These are phyloP conservation scores for Pachyrhizus erosus DNA, from an alignment of 306 rosid species.

Conservation along the genomic window DNA sequence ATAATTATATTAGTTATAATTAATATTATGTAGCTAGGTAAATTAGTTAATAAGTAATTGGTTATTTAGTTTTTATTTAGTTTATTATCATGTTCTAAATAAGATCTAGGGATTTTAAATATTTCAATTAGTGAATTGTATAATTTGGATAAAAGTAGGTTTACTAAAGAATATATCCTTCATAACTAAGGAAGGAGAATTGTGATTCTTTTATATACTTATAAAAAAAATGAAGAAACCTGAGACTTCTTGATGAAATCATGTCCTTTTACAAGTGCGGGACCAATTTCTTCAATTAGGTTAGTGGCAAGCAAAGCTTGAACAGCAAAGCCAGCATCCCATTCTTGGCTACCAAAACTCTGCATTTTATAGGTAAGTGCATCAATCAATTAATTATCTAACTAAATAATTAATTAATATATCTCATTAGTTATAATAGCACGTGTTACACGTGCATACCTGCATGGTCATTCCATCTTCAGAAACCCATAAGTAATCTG, in stretches of 20 bases:
- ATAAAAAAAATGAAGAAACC: constrained; percentile 31
- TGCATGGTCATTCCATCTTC: constrained; percentile 89
- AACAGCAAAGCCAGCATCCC: constrained; percentile 71
- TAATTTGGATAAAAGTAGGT: background rate
- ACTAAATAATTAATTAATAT: background rate
- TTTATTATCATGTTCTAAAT: background rate
- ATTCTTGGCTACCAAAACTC: constrained; percentile 76
- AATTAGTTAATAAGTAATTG: background rate
- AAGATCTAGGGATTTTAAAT: background rate
- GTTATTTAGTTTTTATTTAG: background rate
- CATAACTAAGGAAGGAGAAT: constrained; percentile 1
- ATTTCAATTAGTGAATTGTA: background rate
- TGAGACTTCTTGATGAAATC: constrained; percentile 76
- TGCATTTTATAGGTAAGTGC: constrained; percentile 22
- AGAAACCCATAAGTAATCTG: constrained; percentile 74
- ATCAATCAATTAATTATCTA: background rate
- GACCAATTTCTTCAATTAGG: constrained; percentile 58
- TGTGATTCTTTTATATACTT: background rate
- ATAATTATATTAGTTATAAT: background rate
- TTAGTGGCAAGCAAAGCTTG: constrained; percentile 73
- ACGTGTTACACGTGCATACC: constrained; percentile 24
- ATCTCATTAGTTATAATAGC: background rate
- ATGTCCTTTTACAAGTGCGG: constrained; percentile 61
- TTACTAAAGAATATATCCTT: background rate
- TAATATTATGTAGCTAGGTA: background rate